Evolutionary conservation across 2,329 filamentous ascomycete genomes (phyloP), one percentile per base, ranked within the genome.

Genomic region (Monilinia aucupariae): DNA sequence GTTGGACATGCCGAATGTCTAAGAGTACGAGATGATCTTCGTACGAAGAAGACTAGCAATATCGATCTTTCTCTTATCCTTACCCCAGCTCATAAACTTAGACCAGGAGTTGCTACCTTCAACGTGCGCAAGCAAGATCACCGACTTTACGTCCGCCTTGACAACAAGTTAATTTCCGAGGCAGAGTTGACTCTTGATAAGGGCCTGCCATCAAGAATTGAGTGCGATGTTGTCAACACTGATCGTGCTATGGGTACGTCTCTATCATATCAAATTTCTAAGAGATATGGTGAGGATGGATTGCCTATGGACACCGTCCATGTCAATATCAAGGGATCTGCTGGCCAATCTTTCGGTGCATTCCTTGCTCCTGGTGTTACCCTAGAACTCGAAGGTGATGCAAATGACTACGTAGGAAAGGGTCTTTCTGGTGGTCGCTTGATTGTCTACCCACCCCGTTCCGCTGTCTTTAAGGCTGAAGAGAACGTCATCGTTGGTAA

Each of bases 81-180:
- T 59, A 97, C 92, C 0, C 93, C 93, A 4, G 93, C 93, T n/a
- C 92, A 97, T 78, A 94, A 92, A 70, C 89, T 97, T 59, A 89
- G 93, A 66, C 92, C 92, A 60, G 92, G 92, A 66, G 93, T 97
- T 63, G 92, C 93, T 47, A 97, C 92, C 13, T 97, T 96, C 84
- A 97, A 97, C 72, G 92, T 97, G 64, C 90, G 93, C 77, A 97
- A 96, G 82, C 93, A 97, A 78, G 93, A 97, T 71, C 93, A 97
- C 78, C 87, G 90, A 74, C 87, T 97, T 25, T 92, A 97, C 75
- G 87, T 92, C 66, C 90, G 93, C 72, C 82, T 97, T 13, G 93
- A 97, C 76, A 97, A 97, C 80, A 97, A 97, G 81, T 84, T 97
- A 62, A 96, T 97, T 71, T 91, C 92, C 0, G 93, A 97, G 78